Evolutionary conservation across 2,329 filamentous ascomycete species (phyloP).

Genomic region (Xylariaceae sp.): DNA sequence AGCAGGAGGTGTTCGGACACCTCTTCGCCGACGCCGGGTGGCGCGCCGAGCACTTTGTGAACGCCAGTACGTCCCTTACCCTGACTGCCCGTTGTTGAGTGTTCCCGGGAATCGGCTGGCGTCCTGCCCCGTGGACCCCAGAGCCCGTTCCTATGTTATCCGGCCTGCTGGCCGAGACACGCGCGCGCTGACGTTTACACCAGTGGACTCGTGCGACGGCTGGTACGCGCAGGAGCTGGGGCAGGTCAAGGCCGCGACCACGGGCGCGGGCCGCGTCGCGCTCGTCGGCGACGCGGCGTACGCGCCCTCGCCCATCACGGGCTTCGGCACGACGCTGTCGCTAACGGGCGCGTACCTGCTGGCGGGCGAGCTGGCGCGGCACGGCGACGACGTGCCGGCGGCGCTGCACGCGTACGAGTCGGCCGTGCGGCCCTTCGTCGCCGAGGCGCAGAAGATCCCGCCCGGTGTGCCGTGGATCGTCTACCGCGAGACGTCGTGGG

Average conservation of each 20-base stretch:
- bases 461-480: constrained; percentile 13
- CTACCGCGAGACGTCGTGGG: constrained; percentile 14
- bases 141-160: too few relatives aligned
- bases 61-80: too few relatives aligned
- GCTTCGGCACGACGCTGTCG: constrained; percentile 42
- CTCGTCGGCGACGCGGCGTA: constrained; percentile 49
- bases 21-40: constrained; percentile 9
- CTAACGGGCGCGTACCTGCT: constrained; percentile 48
- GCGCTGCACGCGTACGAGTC: constrained; percentile 37
- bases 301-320: constrained; percentile 39
- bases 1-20: neutral
- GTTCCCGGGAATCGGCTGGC: too few relatives aligned
- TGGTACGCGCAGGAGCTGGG: constrained; percentile 40
- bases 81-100: too few relatives aligned
- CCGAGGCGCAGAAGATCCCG: constrained; percentile 28
- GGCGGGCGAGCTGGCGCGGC: constrained; percentile 41
- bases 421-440: constrained; percentile 36
- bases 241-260: constrained; percentile 33
- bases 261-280: constrained; percentile 40
- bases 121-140: constrained; percentile 7
- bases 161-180: constrained; percentile 1
- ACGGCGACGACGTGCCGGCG: constrained; percentile 17
- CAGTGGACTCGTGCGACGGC: too few relatives aligned
- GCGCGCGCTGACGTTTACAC: constrained; percentile 11
- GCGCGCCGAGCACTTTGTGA: too few relatives aligned